Percentiles rank a stretch among this genome's conserved stretches.
Evolutionary conservation across 352 stramenopile genomes (phyloP).

Genomic region (Phytophthora cactorum): DNA sequence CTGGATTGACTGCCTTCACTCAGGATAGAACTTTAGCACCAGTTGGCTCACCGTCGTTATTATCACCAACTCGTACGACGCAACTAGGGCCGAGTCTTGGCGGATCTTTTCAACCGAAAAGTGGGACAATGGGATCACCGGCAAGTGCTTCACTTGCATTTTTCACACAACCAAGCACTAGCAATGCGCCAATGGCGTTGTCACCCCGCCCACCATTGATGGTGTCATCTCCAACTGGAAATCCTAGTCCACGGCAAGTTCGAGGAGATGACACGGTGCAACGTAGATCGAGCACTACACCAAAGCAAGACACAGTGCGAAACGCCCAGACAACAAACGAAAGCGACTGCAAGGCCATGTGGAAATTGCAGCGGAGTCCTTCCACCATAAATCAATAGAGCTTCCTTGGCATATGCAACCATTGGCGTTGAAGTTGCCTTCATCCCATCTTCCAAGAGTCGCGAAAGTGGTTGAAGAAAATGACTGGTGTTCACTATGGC

Average conservation of each 20-base stretch:
- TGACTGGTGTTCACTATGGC: conserved; percentile 16
- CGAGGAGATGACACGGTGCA: conserved; percentile 4
- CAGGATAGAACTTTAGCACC: conserved; percentile 8
- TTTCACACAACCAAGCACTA: conserved; percentile 4
- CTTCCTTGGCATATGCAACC: neutral
- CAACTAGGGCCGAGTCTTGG: conserved; percentile 13
- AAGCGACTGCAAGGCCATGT: conserved; percentile 44
- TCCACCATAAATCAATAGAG: conserved; percentile 21
- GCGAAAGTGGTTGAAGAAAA: conserved; percentile 23
- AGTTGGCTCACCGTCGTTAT: neutral
- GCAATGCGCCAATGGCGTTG: neutral
- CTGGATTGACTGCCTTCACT: conserved; percentile 1
- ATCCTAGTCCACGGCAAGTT: conserved; percentile 15
- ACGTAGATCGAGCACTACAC: conserved; percentile 12
- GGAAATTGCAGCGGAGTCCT: conserved; percentile 50
- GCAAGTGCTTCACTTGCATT: conserved; percentile 6
- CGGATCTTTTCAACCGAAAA: conserved; percentile 31
- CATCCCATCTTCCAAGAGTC: conserved; percentile 20
- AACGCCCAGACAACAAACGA: conserved; percentile 6
- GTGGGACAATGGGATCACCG: neutral
- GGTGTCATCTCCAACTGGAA: neutral
- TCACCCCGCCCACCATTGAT: conserved; percentile 20
- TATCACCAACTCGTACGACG: conserved; percentile 8
- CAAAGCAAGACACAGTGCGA: conserved; percentile 13
- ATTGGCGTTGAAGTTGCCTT: conserved; percentile 16